These are phyloP conservation scores for Sarocladiaceae sp. DNA, from an alignment of 2,329 filamentous ascomycete species.

Conservation along the genomic window DNA sequence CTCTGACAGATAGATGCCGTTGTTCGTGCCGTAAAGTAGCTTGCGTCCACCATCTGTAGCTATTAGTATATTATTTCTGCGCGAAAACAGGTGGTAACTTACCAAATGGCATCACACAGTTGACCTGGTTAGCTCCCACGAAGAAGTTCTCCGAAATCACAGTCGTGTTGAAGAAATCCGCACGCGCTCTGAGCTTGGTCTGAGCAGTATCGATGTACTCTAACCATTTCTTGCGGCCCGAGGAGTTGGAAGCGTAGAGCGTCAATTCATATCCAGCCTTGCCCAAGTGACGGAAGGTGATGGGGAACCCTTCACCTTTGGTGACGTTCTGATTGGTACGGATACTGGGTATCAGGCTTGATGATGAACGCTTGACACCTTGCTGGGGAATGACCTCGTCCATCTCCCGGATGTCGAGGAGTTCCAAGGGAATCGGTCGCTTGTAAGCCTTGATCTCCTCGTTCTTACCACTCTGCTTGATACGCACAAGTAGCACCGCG, in stretches of 20 bases:
- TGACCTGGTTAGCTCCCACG: slow-evolving; percentile 70
- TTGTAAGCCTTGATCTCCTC: slow-evolving; percentile 95
- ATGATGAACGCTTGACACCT: slow-evolving; percentile 81
- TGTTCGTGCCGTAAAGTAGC: slow-evolving; percentile 89
- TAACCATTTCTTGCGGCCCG: slow-evolving; percentile 91
- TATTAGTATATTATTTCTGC: slow-evolving; percentile 7
- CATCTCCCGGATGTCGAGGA: slow-evolving; percentile 93
- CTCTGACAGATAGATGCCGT: slow-evolving; percentile 86
- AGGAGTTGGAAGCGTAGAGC: slow-evolving; percentile 78
- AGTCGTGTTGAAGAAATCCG: slow-evolving; percentile 80
- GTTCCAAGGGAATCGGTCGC: slow-evolving; percentile 85
- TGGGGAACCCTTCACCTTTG: slow-evolving; percentile 74
- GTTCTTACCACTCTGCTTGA: slow-evolving; percentile 85
- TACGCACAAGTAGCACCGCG: slow-evolving; percentile 81
- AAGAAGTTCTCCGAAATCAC: slow-evolving; percentile 56
- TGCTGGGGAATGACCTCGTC: slow-evolving; percentile 83
- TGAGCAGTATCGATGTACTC: slow-evolving; percentile 92
- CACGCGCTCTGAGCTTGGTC: slow-evolving; percentile 75
- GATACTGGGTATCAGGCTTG: slow-evolving; percentile 64
- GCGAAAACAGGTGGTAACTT: slow-evolving; percentile 29
- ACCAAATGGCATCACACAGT: slow-evolving; percentile 90
- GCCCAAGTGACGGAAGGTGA: slow-evolving; percentile 92
- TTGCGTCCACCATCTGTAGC: slow-evolving; percentile 82
- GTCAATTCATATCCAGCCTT: slow-evolving; percentile 93
- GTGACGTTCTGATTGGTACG: slow-evolving; percentile 46